Percentiles rank a stretch among this genome's conserved stretches.
Conservation (phyloP, 2,329 filamentous ascomycete species). For the Trichoderma oligosporum region DNA sequence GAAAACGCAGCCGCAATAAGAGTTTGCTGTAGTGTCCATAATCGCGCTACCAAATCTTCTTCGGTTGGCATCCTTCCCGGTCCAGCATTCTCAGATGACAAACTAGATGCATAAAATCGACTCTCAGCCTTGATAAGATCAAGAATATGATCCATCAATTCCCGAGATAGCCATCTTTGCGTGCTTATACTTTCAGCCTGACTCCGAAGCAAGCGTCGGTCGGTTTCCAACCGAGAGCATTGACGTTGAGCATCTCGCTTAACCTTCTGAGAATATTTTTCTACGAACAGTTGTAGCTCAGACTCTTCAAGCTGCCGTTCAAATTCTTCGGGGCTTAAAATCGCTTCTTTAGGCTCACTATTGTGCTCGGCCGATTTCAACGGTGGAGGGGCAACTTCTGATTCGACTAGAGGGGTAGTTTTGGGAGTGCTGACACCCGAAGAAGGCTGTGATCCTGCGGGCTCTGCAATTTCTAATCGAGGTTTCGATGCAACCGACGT, state of each 20-base stretch:
- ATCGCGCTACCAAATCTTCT: conserved; percentile 71
- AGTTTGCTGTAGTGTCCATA: conserved; percentile 81
- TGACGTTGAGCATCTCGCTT: conserved; percentile 76
- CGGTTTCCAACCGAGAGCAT: conserved; percentile 73
- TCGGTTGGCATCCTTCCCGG: conserved; percentile 58
- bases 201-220: conserved; percentile 73
- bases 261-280: conserved; percentile 75
- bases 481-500: conserved; percentile 85
- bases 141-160: conserved; percentile 73
- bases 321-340: conserved; percentile 79
- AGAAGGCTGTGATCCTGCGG: conserved; percentile 30
- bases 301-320: conserved; percentile 84
- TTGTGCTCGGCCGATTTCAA: conserved; percentile 5
- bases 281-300: conserved; percentile 83
- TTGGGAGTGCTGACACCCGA: conserved; percentile 24
- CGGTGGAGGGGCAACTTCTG: conserved; percentile 25
- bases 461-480: conserved; percentile 55
- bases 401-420: conserved; percentile 31
- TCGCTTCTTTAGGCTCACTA: conserved; percentile 34
- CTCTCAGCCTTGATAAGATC: conserved; percentile 66
- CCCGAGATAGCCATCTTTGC: conserved; percentile 74
- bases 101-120: conserved; percentile 52
- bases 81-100: conserved; percentile 43
- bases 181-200: conserved; percentile 72
- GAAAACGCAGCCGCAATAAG: conserved; percentile 68